Conservation (phyloP, 2,329 filamentous ascomycete species). For the Phoma sp. region DNA sequence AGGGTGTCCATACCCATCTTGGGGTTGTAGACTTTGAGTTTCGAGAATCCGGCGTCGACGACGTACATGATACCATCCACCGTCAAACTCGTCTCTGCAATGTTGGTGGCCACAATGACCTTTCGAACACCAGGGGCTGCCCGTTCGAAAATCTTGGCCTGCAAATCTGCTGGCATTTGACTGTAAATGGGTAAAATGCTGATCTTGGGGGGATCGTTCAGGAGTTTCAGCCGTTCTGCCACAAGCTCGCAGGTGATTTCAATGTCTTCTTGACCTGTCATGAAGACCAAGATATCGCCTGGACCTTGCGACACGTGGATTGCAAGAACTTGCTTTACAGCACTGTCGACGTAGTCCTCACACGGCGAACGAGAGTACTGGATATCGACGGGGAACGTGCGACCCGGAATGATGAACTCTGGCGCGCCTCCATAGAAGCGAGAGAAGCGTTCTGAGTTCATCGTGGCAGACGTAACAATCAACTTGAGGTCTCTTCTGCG, state of each 20-base stretch:
- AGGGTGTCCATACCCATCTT: constrained; percentile 99
- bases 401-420: constrained; percentile 93
- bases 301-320: constrained; percentile 95
- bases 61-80: constrained; percentile 99
- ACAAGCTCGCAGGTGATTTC: constrained; percentile 95
- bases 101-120: constrained; percentile 98
- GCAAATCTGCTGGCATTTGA: constrained; percentile 97
- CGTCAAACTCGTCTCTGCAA: constrained; percentile 96
- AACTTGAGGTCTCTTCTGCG: constrained; percentile 90
- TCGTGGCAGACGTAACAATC: constrained; percentile 97
- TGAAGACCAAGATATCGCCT: constrained; percentile 97
- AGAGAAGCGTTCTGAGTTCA: constrained; percentile 97
- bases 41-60: constrained; percentile 94
- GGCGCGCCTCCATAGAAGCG: constrained; percentile 96
- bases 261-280: constrained; percentile 99
- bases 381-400: constrained; percentile 96
- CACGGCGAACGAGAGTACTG: constrained; percentile 95
- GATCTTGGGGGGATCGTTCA: constrained; percentile 94
- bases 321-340: constrained; percentile 92
- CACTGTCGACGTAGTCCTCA: constrained; percentile 96
- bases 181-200: constrained; percentile 98
- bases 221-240: constrained; percentile 81
- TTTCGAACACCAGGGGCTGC: constrained; percentile 91
- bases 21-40: constrained; percentile 98
- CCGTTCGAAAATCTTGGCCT: constrained; percentile 96